These are phyloP conservation scores for Beta vulgaris DNA, from an alignment of 148 eudicot species.

Conservation along the genomic window DNA sequence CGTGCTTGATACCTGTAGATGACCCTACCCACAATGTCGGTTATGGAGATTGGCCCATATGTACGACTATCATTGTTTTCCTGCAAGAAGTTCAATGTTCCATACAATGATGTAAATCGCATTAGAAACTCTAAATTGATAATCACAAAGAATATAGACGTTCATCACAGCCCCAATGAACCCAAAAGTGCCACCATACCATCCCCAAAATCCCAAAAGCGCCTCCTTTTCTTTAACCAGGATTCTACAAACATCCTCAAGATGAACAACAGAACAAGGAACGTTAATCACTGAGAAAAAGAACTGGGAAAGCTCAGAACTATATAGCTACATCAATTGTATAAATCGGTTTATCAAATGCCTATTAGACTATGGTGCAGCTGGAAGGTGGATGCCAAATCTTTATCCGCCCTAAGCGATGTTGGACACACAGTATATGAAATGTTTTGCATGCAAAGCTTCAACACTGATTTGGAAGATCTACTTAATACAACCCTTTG, in stretches of 20 bases:
- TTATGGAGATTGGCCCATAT: constrained; percentile 25
- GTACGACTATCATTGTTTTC: constrained; percentile 28
- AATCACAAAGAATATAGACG: too few species aligned
- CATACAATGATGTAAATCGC: constrained; percentile 3
- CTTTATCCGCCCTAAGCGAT: neutral
- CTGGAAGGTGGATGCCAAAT: neutral
- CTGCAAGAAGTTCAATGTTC: constrained; percentile 15
- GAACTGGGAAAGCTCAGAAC: too few species aligned
- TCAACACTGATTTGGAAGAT: neutral
- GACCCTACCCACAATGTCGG: constrained; percentile 28
- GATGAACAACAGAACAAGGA: too few species aligned
- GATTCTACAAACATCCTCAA: too few species aligned
- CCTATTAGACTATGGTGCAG: neutral
- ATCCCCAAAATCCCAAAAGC: too few species aligned
- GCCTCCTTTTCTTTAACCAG: too few species aligned
- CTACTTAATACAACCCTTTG: neutral
- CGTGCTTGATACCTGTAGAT: constrained; percentile 19
- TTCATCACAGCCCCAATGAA: too few species aligned
- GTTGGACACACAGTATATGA: too few species aligned
- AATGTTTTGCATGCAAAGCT: neutral
- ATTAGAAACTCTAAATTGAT: too few species aligned
- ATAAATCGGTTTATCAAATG: neutral
- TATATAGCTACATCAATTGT: too few species aligned
- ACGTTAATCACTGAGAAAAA: too few species aligned
- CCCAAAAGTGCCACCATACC: too few species aligned